Base-by-base conservation (phyloP, 75 land plant species). In the Cryptomeria japonica region DNA sequence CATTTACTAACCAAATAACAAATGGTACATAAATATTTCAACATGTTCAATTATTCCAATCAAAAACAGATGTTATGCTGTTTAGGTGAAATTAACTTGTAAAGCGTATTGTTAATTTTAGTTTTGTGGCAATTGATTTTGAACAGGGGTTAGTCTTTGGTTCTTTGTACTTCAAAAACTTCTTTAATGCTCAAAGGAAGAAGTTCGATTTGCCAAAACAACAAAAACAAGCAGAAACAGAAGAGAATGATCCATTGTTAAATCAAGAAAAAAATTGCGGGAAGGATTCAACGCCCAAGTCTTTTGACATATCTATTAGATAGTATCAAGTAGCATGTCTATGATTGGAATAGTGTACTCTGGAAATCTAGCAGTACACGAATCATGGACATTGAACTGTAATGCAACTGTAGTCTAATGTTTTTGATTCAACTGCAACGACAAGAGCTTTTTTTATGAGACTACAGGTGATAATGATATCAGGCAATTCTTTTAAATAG, bases 141-240 rank as follows among this genome's bases (percentile, higher is more conserved):
- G 84, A n/a, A 38, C 88, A 92, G 93, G 83, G 31, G n/a, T 55
- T 93, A 85, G 95, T 94, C 56, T 94, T 94, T 88, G 88, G 95
- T 34, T 64, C 94, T 56, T 91, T 94, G 39, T 94, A 94, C 87
- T 55, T 84, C 86, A 94, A 91, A 85, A 90, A 89, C 88, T 93
- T 94, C 84, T 73, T 88, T 64, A 91, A 64, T 46, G 84, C 84
- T 42, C 84, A 46, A 46, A 82, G 49, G 51, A 82, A 82, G 28
- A 82, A 82, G 84, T 53, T 82, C 5, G 84, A 82, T 1, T 44
- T 82, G 84, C 84, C 84, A 82, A 82, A 44, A 28, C 84, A 82
- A 82, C 53, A 75, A 75, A 75, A 75, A 34, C 15, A 31, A 25
- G 77, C 51, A 46, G 84, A 12, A 82, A 44, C 47, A 28, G 47